Conservation (phyloP, 1,284 basidiomycete genomes). For the Boletus sp. region DNA sequence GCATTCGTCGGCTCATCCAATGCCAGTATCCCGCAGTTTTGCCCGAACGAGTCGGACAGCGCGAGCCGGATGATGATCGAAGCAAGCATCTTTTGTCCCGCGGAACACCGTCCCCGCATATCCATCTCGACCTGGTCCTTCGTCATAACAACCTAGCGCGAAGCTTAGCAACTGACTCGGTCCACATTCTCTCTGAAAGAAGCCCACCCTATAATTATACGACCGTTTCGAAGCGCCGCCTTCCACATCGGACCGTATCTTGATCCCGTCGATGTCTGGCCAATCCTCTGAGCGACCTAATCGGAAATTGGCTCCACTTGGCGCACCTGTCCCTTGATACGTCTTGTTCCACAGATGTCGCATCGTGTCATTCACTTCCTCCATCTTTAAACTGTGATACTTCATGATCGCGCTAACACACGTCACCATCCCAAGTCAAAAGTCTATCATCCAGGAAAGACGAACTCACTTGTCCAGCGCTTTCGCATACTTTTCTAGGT, state of each 20-base stretch:
- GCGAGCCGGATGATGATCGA: conserved; percentile 99
- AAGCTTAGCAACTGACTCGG: conserved; percentile 24
- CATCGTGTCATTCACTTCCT: conserved; percentile 98
- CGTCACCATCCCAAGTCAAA: conserved; percentile 6
- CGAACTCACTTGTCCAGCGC: conserved; percentile 82
- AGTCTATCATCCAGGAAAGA: background rate
- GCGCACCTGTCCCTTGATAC: conserved; percentile 92
- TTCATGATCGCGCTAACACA: conserved; percentile 89
- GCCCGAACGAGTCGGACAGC: conserved; percentile 94
- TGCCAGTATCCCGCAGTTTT: conserved; percentile 96
- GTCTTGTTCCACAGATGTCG: conserved; percentile 97
- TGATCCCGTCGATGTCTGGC: conserved; percentile 94
- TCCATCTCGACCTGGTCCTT: conserved; percentile 99
- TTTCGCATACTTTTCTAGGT: conserved; percentile 96
- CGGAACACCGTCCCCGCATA: conserved; percentile 97
- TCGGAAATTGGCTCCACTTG: conserved; percentile 6
- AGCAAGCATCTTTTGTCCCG: conserved; percentile 97
- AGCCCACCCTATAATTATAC: conserved; percentile 94
- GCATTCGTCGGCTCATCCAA: conserved; percentile 99
- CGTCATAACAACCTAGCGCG: conserved; percentile 86
- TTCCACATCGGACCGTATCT: conserved; percentile 92
- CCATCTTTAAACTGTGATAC: conserved; percentile 99
- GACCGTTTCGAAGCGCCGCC: conserved; percentile 81
- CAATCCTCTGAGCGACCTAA: conserved; percentile 16
- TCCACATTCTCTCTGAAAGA: conserved; percentile 6